Percentiles rank a stretch among this genome's conserved stretches.
Conservation (phyloP, 2,329 filamentous ascomycete species). For the Neonectria ditissima region DNA sequence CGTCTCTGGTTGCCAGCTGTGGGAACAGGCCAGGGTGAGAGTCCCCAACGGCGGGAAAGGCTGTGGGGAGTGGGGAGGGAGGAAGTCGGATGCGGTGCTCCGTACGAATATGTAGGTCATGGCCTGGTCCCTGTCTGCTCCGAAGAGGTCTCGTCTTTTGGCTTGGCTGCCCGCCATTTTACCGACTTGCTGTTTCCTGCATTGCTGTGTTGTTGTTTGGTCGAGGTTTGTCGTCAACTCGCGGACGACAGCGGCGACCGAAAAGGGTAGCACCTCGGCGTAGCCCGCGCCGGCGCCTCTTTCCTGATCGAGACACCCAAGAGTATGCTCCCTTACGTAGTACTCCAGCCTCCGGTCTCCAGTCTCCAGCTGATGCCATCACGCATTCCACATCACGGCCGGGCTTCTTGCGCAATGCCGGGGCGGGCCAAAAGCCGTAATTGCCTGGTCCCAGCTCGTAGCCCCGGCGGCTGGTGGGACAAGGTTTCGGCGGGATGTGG, state of each 20-base stretch:
- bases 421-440: conserved; percentile 21
- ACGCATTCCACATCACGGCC: conserved; percentile 4
- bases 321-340: conserved; percentile 10
- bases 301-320: conserved; percentile 27
- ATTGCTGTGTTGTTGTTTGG: background rate
- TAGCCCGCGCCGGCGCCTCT: conserved; percentile 32
- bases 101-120: conserved; percentile 21
- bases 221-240: background rate
- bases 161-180: conserved; percentile 4
- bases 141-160: conserved; percentile 4
- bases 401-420: conserved; percentile 11
- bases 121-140: conserved; percentile 14
- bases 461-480: conserved; percentile 6
- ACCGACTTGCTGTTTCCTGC: conserved; percentile 5
- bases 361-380: background rate
- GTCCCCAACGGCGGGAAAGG: conserved; percentile 9
- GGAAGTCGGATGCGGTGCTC: conserved; percentile 5
- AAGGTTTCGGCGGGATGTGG: conserved; percentile 6
- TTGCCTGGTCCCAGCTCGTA: conserved; percentile 20
- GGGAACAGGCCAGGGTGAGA: conserved; percentile 4
- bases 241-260: conserved; percentile 7
- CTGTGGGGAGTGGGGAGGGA: conserved; percentile 13
- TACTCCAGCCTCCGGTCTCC: background rate
- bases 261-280: conserved; percentile 31
- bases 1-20: background rate